A percentile compares a stretch with the other conserved stretches of the same genome.
Conservation (phyloP, 345 rosid genomes). For the Ceriops zippeliana region DNA sequence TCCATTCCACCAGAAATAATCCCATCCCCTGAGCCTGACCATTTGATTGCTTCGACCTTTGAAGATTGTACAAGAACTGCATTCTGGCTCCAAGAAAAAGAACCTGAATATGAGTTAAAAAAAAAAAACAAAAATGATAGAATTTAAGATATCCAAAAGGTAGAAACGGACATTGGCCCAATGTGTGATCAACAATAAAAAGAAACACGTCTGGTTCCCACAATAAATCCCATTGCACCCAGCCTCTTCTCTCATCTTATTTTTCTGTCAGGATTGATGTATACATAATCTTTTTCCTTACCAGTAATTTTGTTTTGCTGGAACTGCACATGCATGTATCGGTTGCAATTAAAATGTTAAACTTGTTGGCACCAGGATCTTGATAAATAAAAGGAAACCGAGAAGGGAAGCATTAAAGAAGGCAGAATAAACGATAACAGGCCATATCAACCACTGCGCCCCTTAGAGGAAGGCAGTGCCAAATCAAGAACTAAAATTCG, state of each 20-base stretch:
- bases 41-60: constrained; percentile 70
- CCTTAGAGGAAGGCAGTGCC: too few species aligned
- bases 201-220: background rate
- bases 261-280: background rate
- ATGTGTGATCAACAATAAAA: background rate
- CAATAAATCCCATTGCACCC: background rate
- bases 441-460: too few species aligned
- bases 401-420: too few species aligned
- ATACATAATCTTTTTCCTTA: too few species aligned
- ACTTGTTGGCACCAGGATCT: too few species aligned
- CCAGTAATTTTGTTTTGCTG: too few species aligned
- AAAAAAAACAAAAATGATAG: constrained; percentile 25
- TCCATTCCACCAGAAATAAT: constrained; percentile 69
- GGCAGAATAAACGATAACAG: too few species aligned
- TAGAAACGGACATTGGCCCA: constrained; percentile 10
- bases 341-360: too few species aligned
- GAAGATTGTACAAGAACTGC: constrained; percentile 64
- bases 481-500: too few species aligned
- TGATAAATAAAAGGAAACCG: too few species aligned
- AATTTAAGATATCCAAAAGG: constrained; percentile 34
- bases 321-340: too few species aligned
- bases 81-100: constrained; percentile 99
- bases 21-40: constrained; percentile 93
- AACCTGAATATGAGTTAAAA: constrained; percentile 76
- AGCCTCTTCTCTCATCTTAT: background rate